These are phyloP conservation scores for Neonectria ditissima DNA, from an alignment of 2,329 filamentous ascomycete species.

Conservation along the genomic window DNA sequence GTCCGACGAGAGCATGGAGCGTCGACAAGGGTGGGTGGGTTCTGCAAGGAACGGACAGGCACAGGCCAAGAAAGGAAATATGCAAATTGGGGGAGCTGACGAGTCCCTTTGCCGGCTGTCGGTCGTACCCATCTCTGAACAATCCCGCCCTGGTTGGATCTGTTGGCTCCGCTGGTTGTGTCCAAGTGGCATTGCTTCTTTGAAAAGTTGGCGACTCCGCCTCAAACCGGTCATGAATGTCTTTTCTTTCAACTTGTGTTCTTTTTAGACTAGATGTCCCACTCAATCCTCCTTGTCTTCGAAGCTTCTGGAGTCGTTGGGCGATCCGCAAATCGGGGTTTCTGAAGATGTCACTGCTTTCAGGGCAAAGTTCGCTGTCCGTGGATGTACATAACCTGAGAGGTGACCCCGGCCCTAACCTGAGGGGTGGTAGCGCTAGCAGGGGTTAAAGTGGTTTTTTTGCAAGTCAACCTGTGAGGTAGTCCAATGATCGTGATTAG, in stretches of 20 bases:
- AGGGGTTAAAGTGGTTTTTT: too few relatives aligned
- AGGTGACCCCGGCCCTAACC: too few relatives aligned
- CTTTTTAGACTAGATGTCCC: background rate
- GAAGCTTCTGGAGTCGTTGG: slow-evolving; percentile 3
- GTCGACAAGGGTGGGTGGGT: slow-evolving; percentile 4
- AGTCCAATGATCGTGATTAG: too few relatives aligned
- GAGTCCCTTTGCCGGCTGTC: background rate
- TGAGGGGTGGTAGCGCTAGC: too few relatives aligned
- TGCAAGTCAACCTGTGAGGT: too few relatives aligned
- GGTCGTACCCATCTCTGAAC: background rate
- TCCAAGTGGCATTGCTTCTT: too few relatives aligned
- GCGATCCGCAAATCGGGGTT: background rate
- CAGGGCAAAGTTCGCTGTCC: slow-evolving; percentile 2
- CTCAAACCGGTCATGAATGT: background rate
- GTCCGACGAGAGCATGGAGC: background rate
- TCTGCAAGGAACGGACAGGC: slow-evolving; percentile 7
- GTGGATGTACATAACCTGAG: too few relatives aligned
- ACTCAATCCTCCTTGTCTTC: background rate
- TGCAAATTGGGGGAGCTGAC: slow-evolving; percentile 1
- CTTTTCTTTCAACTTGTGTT: background rate
- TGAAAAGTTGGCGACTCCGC: background rate
- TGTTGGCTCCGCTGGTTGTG: too few relatives aligned
- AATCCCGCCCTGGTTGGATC: too few relatives aligned
- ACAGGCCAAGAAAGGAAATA: background rate
- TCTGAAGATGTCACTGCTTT: background rate